These are phyloP conservation scores for Russula foetens DNA, from an alignment of 768 basidiomycete genomes.

Conservation along the genomic window DNA sequence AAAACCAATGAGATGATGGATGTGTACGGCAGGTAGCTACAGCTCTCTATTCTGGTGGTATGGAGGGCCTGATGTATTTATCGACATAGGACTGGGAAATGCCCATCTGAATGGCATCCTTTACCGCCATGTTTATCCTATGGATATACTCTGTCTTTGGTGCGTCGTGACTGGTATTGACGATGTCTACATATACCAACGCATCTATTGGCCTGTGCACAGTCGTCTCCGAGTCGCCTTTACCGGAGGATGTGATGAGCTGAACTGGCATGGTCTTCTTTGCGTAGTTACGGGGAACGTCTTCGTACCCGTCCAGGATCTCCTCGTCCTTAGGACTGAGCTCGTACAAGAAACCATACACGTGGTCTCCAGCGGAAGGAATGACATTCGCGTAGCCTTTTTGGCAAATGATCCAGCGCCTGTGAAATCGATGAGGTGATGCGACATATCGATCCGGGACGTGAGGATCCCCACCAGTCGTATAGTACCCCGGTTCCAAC, in stretches of 20 bases:
- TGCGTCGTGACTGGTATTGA: neutral
- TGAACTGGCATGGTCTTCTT: slow-evolving; percentile 6
- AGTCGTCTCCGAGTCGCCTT: neutral
- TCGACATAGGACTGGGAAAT: slow-evolving; percentile 10
- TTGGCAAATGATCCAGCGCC: slow-evolving; percentile 16
- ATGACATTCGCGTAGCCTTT: slow-evolving; percentile 4
- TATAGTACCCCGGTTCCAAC: neutral
- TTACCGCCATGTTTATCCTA: slow-evolving; percentile 7
- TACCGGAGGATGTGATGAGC: neutral
- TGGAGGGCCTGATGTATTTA: slow-evolving; percentile 13
- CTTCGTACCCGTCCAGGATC: slow-evolving; percentile 8
- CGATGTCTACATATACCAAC: slow-evolving; percentile 8
- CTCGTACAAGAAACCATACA: slow-evolving; percentile 11
- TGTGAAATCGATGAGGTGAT: neutral
- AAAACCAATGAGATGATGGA: neutral
- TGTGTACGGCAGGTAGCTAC: neutral
- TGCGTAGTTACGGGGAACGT: neutral
- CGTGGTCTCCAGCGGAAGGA: neutral
- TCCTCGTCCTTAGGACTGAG: slow-evolving; percentile 3
- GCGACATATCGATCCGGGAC: neutral
- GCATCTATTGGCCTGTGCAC: neutral
- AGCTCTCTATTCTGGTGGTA: slow-evolving; percentile 2
- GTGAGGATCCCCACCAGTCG: slow-evolving; percentile 1
- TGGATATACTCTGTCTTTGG: slow-evolving; percentile 16
- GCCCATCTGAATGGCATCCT: slow-evolving; percentile 6